Evolutionary conservation across 2,329 filamentous ascomycete species (phyloP), one percentile per base, ranked within the genome.

Genomic region (Aspergillus sp.): DNA sequence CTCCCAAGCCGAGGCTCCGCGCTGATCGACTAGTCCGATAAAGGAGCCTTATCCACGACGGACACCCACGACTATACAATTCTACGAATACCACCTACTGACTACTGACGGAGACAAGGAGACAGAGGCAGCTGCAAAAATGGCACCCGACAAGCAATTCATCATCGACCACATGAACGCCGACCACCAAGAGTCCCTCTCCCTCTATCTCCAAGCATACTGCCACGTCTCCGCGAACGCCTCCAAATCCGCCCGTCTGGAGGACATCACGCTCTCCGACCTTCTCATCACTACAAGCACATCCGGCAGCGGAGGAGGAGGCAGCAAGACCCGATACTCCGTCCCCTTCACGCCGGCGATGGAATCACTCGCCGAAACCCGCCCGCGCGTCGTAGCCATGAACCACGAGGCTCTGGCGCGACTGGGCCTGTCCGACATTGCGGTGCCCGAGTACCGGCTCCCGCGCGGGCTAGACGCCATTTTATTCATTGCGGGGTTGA

Each of bases 151-250:
- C 48, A 81, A 81, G 60, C 58, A 73, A 48, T 80, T 82, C 48
- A 83, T 88, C 65, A 79, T 91, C 61, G 74, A 74, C 32, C 90
- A 96, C 73, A 93, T 96, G 87, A 95, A 96, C 71, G 73, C 73
- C 39, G 85, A 91, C 66, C 91, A 95, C 70, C 72, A 76, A 44
- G 77, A 80, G 56, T 87, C 88, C 48, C 80, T 95, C 43, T 72
- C 78, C 48, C 77, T 85, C 61, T 94, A 90, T 68, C 79, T 94
- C n/a, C 82, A 82, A 53, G 79, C 88, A 66, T 88, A 82, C 71
- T 74, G 72, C 62, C 66, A 73, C 10, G 72, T 87, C 40, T 77
- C 82, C 10, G 60, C 75, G 5, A 66, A 70, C 49, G 69, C 76
- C 43, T 77, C 83, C 43, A 70, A 78, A 48, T 70, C 73, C 19